Base-by-base conservation (phyloP, 1,284 basidiomycete species). In the Trichosporon sp. region DNA sequence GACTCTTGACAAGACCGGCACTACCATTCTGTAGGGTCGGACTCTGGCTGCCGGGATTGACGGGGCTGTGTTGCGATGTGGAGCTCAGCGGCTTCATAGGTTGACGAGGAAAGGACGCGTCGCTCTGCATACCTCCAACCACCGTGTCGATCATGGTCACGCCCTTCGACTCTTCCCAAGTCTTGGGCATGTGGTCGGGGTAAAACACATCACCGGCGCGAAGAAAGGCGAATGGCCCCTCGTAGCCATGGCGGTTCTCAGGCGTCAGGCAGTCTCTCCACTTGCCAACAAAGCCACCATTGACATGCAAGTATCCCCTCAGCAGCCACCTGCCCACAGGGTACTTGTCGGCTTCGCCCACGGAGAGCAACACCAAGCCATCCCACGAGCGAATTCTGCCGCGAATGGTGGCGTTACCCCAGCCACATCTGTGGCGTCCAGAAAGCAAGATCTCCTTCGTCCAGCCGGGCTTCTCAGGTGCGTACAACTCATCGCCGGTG, bases 371-470 rank as follows among this genome's bases (percentile, higher is more conserved):
- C 2, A 84, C 76, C 19, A 84, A 70, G 4, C 82, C 83, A 67
- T 84, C 83, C 82, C 83, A 85, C 3, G 80, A 73, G 61, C 84
- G 74, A 1, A 85, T 77, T 21, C 84, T 72, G 0, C 84, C 83
- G n/a, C 79, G 75, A 4, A 83, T 66, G 51, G 71, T 76, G 7
- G 77, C 74, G 74, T 72, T 74, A 4, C 81, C 81, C 80, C 81
- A 83, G 43, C 73, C 73, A 12, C 76, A 75, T 11, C 78, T 73
- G 59, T 32, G 16, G 38, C 65, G 40, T 19, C 84, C 84, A 43
- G 78, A 75, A 8, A 85, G 67, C 26, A 84, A 68, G 68, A 85
- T 83, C 79, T 85, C 84, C 73, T 84, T 84, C 2, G 82, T 83
- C 79, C 81, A 84, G 1, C 83, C 83, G 14, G 78, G 74, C 12